Conservation (phyloP, 805 yeast species). For the Yamadazyma takamatsuzukensis region DNA sequence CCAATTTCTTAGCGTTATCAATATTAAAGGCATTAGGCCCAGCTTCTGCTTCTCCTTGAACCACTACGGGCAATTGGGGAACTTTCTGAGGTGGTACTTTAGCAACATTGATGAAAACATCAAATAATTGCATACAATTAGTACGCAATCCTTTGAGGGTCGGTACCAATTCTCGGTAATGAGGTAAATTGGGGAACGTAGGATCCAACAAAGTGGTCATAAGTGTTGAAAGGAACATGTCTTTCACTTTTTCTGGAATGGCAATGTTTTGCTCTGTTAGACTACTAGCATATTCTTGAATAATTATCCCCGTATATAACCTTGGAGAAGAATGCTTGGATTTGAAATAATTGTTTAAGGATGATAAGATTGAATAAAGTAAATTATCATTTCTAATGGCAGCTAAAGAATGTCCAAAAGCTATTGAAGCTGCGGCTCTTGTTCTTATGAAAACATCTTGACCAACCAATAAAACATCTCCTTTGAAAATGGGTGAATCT, state of each 20-base stretch:
- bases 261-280: conserved; percentile 16
- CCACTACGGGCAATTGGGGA: conserved; percentile 83
- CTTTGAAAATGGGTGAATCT: conserved; percentile 87
- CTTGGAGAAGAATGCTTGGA: conserved; percentile 81
- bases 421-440: conserved; percentile 69
- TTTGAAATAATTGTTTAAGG: conserved; percentile 40
- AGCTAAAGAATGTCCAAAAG: conserved; percentile 66
- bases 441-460: conserved; percentile 69
- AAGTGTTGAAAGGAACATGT: conserved; percentile 23
- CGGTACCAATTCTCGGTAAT: conserved; percentile 82
- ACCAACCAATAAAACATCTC: conserved; percentile 87
- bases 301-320: conserved; percentile 60
- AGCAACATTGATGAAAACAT: conserved; percentile 73
- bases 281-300: conserved; percentile 61
- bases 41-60: conserved; percentile 91
- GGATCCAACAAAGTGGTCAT: conserved; percentile 39
- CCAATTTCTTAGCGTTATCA: conserved; percentile 67
- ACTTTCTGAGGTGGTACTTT: conserved; percentile 65
- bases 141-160: conserved; percentile 80
- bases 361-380: conserved; percentile 34
- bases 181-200: conserved; percentile 38
- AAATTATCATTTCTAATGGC: conserved; percentile 39
- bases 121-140: conserved; percentile 78
- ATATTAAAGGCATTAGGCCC: conserved; percentile 91
- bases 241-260: conserved; percentile 16